Evolutionary conservation across 2,329 filamentous ascomycete genomes (phyloP).

Genomic region (Herpomyces periplanetae): DNA sequence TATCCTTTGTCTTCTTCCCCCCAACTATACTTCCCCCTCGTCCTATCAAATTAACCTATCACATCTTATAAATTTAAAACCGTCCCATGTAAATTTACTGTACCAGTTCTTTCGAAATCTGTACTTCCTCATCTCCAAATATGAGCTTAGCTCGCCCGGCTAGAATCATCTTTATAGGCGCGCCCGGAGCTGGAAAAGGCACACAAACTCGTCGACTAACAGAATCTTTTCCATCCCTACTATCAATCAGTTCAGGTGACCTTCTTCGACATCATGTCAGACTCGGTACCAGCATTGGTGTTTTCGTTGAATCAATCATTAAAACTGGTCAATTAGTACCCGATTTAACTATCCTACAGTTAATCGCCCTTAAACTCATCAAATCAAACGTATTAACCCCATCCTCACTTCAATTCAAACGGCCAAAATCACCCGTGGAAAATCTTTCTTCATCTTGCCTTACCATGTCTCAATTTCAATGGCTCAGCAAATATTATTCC

Average conservation of each 20-base stretch:
- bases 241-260: constrained; percentile 73
- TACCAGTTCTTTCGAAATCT: too few species aligned
- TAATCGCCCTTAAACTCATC: constrained; percentile 62
- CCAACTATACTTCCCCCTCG: too few species aligned
- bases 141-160: constrained; percentile 32
- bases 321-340: constrained; percentile 59
- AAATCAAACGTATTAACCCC: constrained; percentile 29
- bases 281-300: constrained; percentile 47
- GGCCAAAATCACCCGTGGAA: constrained; percentile 6
- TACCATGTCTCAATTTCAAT: constrained; percentile 5
- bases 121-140: too few species aligned
- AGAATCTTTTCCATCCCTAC: constrained; percentile 46
- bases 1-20: too few species aligned
- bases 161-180: constrained; percentile 69
- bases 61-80: too few species aligned
- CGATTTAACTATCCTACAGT: constrained; percentile 55
- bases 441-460: constrained; percentile 9
- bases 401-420: constrained; percentile 4
- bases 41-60: too few species aligned
- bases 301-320: constrained; percentile 39
- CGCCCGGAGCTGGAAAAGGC: constrained; percentile 85
- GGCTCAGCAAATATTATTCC: constrained; percentile 9
- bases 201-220: constrained; percentile 74
- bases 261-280: constrained; percentile 71
- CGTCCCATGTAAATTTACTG: too few species aligned